A percentile compares a stretch with the other conserved stretches of the same genome.
These are phyloP conservation scores for Botrytis hyacinthi DNA, from an alignment of 2,329 filamentous ascomycete genomes.

Conservation along the genomic window DNA sequence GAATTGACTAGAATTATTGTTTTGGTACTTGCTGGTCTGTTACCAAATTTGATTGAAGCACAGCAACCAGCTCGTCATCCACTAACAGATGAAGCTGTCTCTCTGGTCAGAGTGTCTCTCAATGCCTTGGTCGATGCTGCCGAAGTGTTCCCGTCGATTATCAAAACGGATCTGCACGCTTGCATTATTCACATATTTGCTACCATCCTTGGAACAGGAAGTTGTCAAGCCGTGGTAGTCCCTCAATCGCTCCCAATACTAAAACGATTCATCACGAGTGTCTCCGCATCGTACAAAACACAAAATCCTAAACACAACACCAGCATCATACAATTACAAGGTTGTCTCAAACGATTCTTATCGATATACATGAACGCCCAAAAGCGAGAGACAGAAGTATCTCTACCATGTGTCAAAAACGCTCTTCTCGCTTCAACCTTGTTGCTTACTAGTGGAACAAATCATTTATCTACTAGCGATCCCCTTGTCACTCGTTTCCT, in stretches of 20 bases:
- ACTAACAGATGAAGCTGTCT: slow-evolving; percentile 82
- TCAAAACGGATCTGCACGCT: slow-evolving; percentile 92
- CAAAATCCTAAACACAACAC: slow-evolving; percentile 41
- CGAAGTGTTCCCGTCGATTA: slow-evolving; percentile 92
- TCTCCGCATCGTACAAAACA: slow-evolving; percentile 52
- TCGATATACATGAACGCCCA: slow-evolving; percentile 75
- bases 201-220: slow-evolving; percentile 82
- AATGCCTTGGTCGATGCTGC: slow-evolving; percentile 91
- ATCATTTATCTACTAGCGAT: slow-evolving; percentile 71
- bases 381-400: slow-evolving; percentile 70
- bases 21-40: slow-evolving; percentile 79
- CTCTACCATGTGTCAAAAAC: slow-evolving; percentile 89
- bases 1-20: slow-evolving; percentile 96
- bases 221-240: slow-evolving; percentile 84
- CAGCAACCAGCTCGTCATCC: slow-evolving; percentile 64
- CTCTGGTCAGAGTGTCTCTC: slow-evolving; percentile 75
- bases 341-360: slow-evolving; percentile 78
- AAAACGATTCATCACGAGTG: slow-evolving; percentile 81
- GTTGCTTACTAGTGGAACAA: slow-evolving; percentile 76
- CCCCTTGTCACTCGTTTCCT: slow-evolving; percentile 72
- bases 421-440: slow-evolving; percentile 85
- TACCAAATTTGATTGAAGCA: slow-evolving; percentile 75
- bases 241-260: slow-evolving; percentile 88
- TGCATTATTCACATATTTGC: slow-evolving; percentile 97
- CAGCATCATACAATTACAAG: slow-evolving; percentile 62